Conservation (phyloP, 257 asterid species). For the Przewalskia tangutica region DNA sequence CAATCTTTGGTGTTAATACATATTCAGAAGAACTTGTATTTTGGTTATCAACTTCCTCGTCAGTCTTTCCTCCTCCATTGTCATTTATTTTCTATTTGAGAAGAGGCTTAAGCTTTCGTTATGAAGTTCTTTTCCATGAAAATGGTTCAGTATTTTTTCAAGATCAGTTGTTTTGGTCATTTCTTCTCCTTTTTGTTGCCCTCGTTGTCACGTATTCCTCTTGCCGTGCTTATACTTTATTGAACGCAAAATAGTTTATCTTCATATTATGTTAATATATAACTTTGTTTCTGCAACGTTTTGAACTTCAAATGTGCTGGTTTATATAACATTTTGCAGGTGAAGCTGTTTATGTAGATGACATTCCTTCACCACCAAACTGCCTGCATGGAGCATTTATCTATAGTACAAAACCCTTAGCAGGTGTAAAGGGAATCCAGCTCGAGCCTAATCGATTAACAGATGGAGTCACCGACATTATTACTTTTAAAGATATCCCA, state of each 20-base stretch:
- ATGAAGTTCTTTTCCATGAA: background rate
- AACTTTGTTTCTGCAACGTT: background rate
- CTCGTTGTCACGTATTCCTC: background rate
- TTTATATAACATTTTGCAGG: constrained; percentile 25
- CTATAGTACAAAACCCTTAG: constrained; percentile 52
- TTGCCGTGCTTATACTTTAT: background rate
- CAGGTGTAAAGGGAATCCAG: constrained; percentile 35
- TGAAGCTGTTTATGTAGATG: constrained; percentile 71
- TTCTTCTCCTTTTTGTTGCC: background rate
- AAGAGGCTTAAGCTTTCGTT: background rate
- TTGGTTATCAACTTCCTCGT: background rate
- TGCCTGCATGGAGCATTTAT: constrained; percentile 62
- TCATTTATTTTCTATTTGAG: background rate
- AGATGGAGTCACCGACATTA: constrained; percentile 26
- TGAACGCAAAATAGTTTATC: background rate
- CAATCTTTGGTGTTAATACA: background rate
- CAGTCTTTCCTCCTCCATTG: background rate
- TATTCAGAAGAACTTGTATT: background rate
- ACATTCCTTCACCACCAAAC: constrained; percentile 60
- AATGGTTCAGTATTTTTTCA: background rate
- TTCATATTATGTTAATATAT: too few relatives aligned
- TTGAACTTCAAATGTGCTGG: background rate
- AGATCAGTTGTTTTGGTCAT: background rate
- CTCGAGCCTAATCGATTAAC: constrained; percentile 22
- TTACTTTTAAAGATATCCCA: constrained; percentile 58